Evolutionary conservation across 768 basidiomycete genomes (phyloP), one percentile per base, ranked within the genome.

Genomic region (Lactarius pseudohatsudake): DNA sequence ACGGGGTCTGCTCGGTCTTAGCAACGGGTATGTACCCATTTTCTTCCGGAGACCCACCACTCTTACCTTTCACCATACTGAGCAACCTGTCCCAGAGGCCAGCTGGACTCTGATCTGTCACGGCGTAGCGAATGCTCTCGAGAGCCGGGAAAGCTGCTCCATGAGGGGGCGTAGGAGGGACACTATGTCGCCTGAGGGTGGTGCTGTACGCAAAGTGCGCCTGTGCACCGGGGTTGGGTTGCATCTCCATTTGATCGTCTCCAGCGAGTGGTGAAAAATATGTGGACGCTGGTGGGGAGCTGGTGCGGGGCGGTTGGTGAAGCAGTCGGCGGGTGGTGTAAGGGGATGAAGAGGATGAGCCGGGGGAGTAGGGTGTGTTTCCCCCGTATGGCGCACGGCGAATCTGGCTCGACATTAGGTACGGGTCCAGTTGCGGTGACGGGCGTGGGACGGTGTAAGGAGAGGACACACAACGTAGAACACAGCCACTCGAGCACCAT

Each of bases 171-270:
- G 64, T 81, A 79, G 11, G 77, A 73, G 45, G 84, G 72, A 11
- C 78, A 26, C 83, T 81, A 66, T 93, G 92, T 62, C 92, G 75
- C 34, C 91, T 79, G 22, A 94, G 80, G 0, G 89, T 91, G 0
- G 91, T 93, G 70, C 90, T 92, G 75, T 91, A 93, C 1, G 91
- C 87, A 72, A 94, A 94, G 72, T 94, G 92, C 4, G 84, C 75
- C 36, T 83, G 81, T 1, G 92, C 90, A 60, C 86, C 86, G 0
- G 88, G 81, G 0, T 85, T 80, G 0, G 88, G 85, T 40, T 85
- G 81, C 57, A 69, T 55, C n/a, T 58, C 55, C 11, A 87, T 79
- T 67, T 85, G 81, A n/a, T 77, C 76, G 54, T 79, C 73, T 76
- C 76, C 69, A 69, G 84, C 80, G 38, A 86, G 81, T 1, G 84